Percentiles rank a stretch among this genome's conserved stretches.
These are phyloP conservation scores for Mucor indicus DNA, from an alignment of 371 early-diverging fungal genomes.

Conservation along the genomic window DNA sequence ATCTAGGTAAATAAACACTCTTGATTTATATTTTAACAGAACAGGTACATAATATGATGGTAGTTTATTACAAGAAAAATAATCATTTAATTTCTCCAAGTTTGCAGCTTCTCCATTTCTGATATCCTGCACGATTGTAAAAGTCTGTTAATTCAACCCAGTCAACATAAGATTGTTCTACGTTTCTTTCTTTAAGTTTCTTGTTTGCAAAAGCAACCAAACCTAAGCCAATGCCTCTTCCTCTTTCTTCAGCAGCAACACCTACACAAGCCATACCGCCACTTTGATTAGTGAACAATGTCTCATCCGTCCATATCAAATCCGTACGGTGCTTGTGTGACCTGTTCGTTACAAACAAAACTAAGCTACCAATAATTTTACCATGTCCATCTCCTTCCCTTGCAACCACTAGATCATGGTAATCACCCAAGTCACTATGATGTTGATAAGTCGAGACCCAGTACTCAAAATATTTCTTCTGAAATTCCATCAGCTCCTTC, in stretches of 20 bases:
- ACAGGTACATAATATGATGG: too few relatives aligned
- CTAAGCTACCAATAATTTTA: constrained; percentile 27
- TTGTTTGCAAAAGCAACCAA: constrained; percentile 42
- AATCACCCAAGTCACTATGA: constrained; percentile 42
- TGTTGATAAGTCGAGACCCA: constrained; percentile 46
- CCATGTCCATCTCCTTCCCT: constrained; percentile 29
- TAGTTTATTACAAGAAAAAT: constrained; percentile 14
- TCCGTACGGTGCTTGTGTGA: constrained; percentile 34
- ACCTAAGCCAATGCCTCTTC: constrained; percentile 42
- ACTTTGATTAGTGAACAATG: constrained; percentile 26
- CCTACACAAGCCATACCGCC: constrained; percentile 53
- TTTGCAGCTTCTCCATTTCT: constrained; percentile 43
- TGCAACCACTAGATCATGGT: constrained; percentile 42
- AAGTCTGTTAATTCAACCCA: constrained; percentile 51
- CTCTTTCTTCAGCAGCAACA: constrained; percentile 35
- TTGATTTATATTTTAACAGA: too few relatives aligned
- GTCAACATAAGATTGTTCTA: constrained; percentile 38
- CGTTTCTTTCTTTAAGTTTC: constrained; percentile 31
- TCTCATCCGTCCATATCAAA: constrained; percentile 35
- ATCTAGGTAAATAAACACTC: too few relatives aligned
- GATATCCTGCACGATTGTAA: constrained; percentile 36
- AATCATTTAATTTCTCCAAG: constrained; percentile 17
- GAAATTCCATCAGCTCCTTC: constrained; percentile 33
- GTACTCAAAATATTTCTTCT: constrained; percentile 31
- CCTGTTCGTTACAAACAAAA: constrained; percentile 22